Conservation (phyloP, 768 basidiomycete species). For the Podaxis sp. region DNA sequence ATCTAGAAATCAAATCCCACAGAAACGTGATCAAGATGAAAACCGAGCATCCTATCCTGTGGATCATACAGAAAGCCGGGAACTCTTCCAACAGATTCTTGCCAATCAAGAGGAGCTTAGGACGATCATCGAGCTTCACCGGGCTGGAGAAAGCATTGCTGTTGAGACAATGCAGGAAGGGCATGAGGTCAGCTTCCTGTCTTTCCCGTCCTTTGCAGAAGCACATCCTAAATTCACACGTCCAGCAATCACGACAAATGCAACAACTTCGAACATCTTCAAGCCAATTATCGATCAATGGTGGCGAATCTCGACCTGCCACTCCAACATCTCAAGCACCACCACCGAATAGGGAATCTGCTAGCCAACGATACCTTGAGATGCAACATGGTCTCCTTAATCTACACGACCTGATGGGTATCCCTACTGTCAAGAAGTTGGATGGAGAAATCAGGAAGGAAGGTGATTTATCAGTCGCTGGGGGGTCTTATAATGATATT, state of each 20-base stretch:
- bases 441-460: conserved; percentile 47
- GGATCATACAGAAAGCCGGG: conserved; percentile 28
- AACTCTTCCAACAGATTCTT: conserved; percentile 34
- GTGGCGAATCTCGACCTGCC: conserved; percentile 17
- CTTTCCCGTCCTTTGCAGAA: not conserved
- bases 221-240: not conserved
- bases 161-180: conserved; percentile 47
- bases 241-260: not conserved
- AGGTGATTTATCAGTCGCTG: conserved; percentile 41
- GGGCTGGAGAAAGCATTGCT: conserved; percentile 40
- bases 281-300: not conserved
- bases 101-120: conserved; percentile 27
- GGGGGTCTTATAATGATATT: conserved; percentile 54
- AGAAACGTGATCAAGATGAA: not conserved
- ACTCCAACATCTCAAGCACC: conserved; percentile 27
- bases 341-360: conserved; percentile 26
- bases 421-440: conserved; percentile 47
- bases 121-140: conserved; percentile 36
- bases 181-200: conserved; percentile 37
- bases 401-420: conserved; percentile 28
- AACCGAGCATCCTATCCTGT: too few species aligned
- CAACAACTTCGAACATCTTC: not conserved
- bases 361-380: not conserved
- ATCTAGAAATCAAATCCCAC: not conserved
- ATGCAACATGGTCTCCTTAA: not conserved